phyloP scores from a whole-genome alignment of 1,284 basidiomycete genomes.

The Kwoniella shivajii region DNA sequence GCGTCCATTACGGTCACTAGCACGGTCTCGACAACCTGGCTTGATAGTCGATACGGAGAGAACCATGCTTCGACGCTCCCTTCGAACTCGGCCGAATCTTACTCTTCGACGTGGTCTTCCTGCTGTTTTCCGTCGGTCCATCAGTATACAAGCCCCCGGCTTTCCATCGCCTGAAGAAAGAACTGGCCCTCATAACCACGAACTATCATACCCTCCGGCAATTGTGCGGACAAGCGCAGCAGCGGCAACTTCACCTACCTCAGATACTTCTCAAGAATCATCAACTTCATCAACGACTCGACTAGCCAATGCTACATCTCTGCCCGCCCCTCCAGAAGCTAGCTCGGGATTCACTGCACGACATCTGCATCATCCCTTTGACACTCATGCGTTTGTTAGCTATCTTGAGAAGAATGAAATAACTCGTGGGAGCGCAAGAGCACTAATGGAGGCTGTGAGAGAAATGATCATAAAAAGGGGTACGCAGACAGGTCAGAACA shows the following conservation, averaged over 20 bases:
- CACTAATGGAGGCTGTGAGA: conserved; percentile 84
- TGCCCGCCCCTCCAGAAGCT: conserved; percentile 27
- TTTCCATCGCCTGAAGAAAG: neutral
- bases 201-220: conserved; percentile 1
- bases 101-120: neutral
- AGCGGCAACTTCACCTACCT: neutral
- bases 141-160: conserved; percentile 19
- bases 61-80: conserved; percentile 1
- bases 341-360: conserved; percentile 12
- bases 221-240: neutral
- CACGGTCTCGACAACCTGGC: no score
- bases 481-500: conserved; percentile 71
- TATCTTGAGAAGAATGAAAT: conserved; percentile 46
- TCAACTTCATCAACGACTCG: neutral
- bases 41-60: no score
- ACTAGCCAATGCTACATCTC: conserved; percentile 12
- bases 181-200: conserved; percentile 2
- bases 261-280: neutral
- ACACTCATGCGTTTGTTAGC: conserved; percentile 52
- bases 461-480: conserved; percentile 76
- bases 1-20: neutral
- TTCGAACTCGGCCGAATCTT: neutral
- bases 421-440: conserved; percentile 60
- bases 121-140: conserved; percentile 1
- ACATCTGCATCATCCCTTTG: conserved; percentile 50